phyloP scores from a whole-genome alignment of 2,329 filamentous ascomycete species.

The Penicillium sp. region DNA sequence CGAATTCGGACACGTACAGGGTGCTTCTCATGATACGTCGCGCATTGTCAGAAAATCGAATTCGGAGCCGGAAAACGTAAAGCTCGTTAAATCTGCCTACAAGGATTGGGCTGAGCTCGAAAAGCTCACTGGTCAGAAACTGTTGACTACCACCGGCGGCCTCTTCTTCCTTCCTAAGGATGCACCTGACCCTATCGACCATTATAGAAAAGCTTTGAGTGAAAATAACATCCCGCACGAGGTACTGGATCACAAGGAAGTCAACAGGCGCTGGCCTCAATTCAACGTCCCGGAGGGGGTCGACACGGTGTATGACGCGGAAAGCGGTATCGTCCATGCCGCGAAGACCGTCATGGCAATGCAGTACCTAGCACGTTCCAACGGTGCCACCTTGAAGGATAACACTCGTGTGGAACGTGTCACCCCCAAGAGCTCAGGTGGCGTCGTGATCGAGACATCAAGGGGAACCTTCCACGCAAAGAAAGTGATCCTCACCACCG shows the following conservation, averaged over 20 bases:
- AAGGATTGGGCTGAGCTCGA: constrained; percentile 30
- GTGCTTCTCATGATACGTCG: constrained; percentile 31
- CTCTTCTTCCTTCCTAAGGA: constrained; percentile 23
- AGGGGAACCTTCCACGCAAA: constrained; percentile 18
- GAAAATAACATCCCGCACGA: constrained; percentile 24
- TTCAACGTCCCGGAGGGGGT: constrained; percentile 25
- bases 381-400: constrained; percentile 26
- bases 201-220: constrained; percentile 19
- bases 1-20: constrained; percentile 29
- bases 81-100: constrained; percentile 44
- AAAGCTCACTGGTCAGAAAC: constrained; percentile 15
- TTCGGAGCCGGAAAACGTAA: constrained; percentile 30
- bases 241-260: constrained; percentile 22
- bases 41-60: constrained; percentile 31
- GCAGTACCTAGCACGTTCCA: constrained; percentile 21
- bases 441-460: constrained; percentile 22
- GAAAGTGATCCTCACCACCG: constrained; percentile 27
- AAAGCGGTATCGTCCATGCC: constrained; percentile 28
- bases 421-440: constrained; percentile 10
- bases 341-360: constrained; percentile 23
- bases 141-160: constrained; percentile 28
- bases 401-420: constrained; percentile 21
- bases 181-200: constrained; percentile 5
- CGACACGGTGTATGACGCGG: constrained; percentile 24
- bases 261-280: constrained; percentile 27